Percentiles rank a stretch among this genome's conserved stretches.
Conservation (phyloP, 2,329 filamentous ascomycete species). For the Thielaviopsis musarum region DNA sequence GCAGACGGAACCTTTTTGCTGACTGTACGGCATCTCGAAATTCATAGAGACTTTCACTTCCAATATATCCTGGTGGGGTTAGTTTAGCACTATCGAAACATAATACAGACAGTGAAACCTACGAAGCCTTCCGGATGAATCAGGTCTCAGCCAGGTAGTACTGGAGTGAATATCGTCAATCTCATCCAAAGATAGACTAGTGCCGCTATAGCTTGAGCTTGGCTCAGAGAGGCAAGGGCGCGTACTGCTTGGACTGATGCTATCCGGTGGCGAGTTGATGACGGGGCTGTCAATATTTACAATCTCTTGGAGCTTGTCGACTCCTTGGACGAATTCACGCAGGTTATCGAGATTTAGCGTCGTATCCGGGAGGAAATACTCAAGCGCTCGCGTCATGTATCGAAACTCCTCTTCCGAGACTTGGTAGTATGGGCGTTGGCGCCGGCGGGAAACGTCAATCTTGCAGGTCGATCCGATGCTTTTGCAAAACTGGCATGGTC, state of each 20-base stretch:
- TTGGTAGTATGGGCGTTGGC: constrained; percentile 18
- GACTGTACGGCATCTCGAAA: constrained; percentile 16
- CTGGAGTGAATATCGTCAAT: not conserved
- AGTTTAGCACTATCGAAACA: not conserved
- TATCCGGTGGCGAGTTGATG: not conserved
- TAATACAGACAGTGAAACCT: not conserved
- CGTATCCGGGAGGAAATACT: constrained; percentile 17
- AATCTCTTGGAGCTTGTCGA: not conserved
- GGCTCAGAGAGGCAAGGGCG: not conserved
- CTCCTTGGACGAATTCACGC: constrained; percentile 8
- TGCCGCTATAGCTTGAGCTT: not conserved
- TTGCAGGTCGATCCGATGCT: constrained; percentile 17
- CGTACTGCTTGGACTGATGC: not conserved
- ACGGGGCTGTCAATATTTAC: not conserved
- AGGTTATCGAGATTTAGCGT: constrained; percentile 16
- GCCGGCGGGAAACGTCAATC: constrained; percentile 16
- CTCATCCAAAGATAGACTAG: not conserved
- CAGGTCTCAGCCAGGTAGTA: not conserved
- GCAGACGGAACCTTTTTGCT: constrained; percentile 13
- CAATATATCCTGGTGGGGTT: constrained; percentile 14
- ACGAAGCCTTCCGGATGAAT: not conserved
- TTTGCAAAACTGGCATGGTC: constrained; percentile 17
- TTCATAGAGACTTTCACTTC: constrained; percentile 15
- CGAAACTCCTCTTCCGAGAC: constrained; percentile 18
- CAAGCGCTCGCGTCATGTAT: constrained; percentile 17